Conservation (phyloP, 2,329 filamentous ascomycete genomes). For the Lasiodiplodia citricola region DNA sequence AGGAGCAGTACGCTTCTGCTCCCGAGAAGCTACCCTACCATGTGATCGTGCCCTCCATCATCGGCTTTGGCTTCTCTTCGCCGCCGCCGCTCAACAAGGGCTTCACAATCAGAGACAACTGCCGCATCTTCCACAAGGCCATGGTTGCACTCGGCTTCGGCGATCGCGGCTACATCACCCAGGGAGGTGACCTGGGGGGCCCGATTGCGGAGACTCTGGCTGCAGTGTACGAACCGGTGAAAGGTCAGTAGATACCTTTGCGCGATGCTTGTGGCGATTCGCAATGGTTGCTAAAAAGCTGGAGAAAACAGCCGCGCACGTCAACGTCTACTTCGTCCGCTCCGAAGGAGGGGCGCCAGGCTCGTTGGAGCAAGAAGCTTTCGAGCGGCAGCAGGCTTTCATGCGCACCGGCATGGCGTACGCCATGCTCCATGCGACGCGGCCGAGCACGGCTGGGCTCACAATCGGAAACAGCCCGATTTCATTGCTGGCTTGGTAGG, state of each 20-base stretch:
- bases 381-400: conserved; percentile 49
- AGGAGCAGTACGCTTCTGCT: conserved; percentile 50
- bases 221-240: conserved; percentile 35
- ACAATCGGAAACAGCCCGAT: conserved; percentile 60
- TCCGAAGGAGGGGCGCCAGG: neutral
- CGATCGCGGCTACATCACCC: conserved; percentile 55
- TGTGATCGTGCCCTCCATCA: conserved; percentile 61
- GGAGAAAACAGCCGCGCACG: neutral
- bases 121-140: conserved; percentile 56
- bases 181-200: conserved; percentile 64
- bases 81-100: conserved; percentile 54
- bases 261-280: neutral
- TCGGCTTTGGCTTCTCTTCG: conserved; percentile 60
- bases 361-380: conserved; percentile 44
- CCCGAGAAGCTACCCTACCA: conserved; percentile 61
- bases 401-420: conserved; percentile 54
- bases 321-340: neutral
- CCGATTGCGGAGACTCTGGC: conserved; percentile 52
- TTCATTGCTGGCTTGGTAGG: conserved; percentile 60
- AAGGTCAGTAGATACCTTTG: conserved; percentile 29
- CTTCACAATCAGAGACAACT: conserved; percentile 48
- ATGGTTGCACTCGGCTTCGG: conserved; percentile 61
- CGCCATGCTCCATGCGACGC: conserved; percentile 58
- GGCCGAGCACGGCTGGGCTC: conserved; percentile 62
- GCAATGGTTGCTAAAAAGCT: neutral